Evolutionary conservation across 805 yeast genomes (phyloP), one percentile per base, ranked within the genome.

Genomic region (Grigorovia humatica): DNA sequence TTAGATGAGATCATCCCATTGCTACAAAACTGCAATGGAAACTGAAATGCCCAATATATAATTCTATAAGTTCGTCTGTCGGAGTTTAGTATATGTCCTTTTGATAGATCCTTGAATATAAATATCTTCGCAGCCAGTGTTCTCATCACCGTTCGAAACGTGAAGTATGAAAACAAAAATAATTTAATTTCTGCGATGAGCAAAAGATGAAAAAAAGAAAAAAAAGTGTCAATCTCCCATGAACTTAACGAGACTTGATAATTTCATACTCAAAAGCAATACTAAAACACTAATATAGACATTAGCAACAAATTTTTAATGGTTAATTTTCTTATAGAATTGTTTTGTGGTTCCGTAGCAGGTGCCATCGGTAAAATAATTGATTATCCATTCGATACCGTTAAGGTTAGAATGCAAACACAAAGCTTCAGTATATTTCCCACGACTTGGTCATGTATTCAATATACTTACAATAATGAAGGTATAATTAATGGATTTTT

Each of bases 321-420:
- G 42, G 17, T 12, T 15, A 38, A 38, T 15, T 38, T 38, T 38
- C 8, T 38, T 3, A 38, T 38, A 38, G 74, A 71, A 51, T 61
- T 71, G 9, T 48, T 67, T 5, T 68, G 63, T 56, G 74, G 75
- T 8, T 71, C 74, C 11, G 62, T 71, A 6, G 74, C 96, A 0
- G 97, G 97, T 13, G 83, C 88, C 52, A 67, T 81, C 4, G 96
- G 96, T 2, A 91, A 91, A 64, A 60, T 85, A 30, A 78, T 90
- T 15, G 97, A 90, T 67, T 89, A 82, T 60, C 98, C 98, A 0
- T 88, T 90, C 58, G 98, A 90, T 61, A 91, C 97, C 0, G 76
- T 89, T 43, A 91, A 90, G 66, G 98, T 90, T 4, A 74, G 96
- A 53, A 73, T 91, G 38, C 91, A 85, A 62, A 79, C 88, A 1